A percentile compares a stretch with the other conserved stretches of the same genome.
These are phyloP conservation scores for Acidiella bohemica DNA, from an alignment of 495 filamentous ascomycete species.

Conservation along the genomic window DNA sequence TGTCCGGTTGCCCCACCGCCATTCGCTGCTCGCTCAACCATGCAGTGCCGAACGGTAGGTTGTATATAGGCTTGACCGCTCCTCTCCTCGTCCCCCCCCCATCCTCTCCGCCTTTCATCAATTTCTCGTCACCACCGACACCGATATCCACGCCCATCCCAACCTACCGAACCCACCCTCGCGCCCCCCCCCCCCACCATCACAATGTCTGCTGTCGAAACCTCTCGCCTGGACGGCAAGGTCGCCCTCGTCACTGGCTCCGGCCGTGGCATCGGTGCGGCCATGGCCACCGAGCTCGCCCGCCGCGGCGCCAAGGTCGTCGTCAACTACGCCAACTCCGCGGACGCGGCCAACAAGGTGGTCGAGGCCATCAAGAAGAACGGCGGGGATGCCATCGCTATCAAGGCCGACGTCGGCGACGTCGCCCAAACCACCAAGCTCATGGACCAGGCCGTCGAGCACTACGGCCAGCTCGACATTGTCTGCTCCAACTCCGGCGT, in stretches of 20 bases:
- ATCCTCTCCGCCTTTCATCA: neutral
- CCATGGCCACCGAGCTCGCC: constrained; percentile 33
- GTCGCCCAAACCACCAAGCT: constrained; percentile 32
- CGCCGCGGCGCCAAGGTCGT: constrained; percentile 35
- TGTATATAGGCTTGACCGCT: constrained; percentile 11
- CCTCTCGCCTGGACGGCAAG: constrained; percentile 32
- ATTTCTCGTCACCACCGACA: neutral
- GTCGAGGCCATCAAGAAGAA: constrained; percentile 34
- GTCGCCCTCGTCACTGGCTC: constrained; percentile 34
- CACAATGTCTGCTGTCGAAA: constrained; percentile 11
- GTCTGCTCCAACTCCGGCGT: constrained; percentile 43
- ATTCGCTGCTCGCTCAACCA: neutral
- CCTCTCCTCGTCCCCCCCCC: neutral
- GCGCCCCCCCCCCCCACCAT: constrained; percentile 1
- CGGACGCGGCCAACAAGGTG: constrained; percentile 35
- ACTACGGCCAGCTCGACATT: constrained; percentile 36
- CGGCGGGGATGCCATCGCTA: constrained; percentile 34
- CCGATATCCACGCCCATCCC: neutral
- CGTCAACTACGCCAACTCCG: constrained; percentile 35
- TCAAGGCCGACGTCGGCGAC: constrained; percentile 40
- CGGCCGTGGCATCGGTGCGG: constrained; percentile 33
- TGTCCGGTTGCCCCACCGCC: neutral
- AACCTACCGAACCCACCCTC: neutral
- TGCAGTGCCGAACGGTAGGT: constrained; percentile 4
- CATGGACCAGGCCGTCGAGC: constrained; percentile 33